phyloP scores from a whole-genome alignment of 331 rosid species.

The Malus hybrid region DNA sequence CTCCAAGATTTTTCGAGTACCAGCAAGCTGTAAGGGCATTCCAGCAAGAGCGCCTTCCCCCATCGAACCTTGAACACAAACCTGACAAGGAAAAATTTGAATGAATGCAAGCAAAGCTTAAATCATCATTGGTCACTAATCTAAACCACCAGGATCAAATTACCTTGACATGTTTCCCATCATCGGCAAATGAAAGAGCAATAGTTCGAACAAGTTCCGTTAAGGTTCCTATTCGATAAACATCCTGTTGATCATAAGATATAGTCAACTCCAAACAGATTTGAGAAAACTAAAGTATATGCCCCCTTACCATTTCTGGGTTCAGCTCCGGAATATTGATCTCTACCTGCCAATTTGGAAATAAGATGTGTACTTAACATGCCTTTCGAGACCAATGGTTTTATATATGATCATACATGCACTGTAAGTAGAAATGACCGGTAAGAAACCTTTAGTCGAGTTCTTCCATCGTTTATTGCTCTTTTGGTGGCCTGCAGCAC shows the following conservation, averaged over 20 bases:
- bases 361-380: not conserved
- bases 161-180: slow-evolving; percentile 91
- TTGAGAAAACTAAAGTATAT: not conserved
- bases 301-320: slow-evolving; percentile 76
- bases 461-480: slow-evolving; percentile 64
- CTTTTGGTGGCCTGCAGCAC: slow-evolving; percentile 76
- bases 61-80: slow-evolving; percentile 98
- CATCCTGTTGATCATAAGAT: slow-evolving; percentile 62
- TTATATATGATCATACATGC: not conserved
- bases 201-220: slow-evolving; percentile 77
- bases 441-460: slow-evolving; percentile 55
- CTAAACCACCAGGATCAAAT: slow-evolving; percentile 3
- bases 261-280: slow-evolving; percentile 24
- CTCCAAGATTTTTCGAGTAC: slow-evolving; percentile 76
- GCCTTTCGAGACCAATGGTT: not conserved
- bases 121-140: not conserved
- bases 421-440: not conserved
- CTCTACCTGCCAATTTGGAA: slow-evolving; percentile 60
- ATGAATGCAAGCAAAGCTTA: slow-evolving; percentile 7
- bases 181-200: slow-evolving; percentile 94
- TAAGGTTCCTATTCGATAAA: slow-evolving; percentile 92
- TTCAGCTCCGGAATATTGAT: slow-evolving; percentile 91
- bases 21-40: slow-evolving; percentile 98
- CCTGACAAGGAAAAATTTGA: slow-evolving; percentile 37
- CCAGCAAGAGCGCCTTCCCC: slow-evolving; percentile 97